Evolutionary conservation across 768 basidiomycete species (phyloP).

Genomic region (Kwoniella sp.): DNA sequence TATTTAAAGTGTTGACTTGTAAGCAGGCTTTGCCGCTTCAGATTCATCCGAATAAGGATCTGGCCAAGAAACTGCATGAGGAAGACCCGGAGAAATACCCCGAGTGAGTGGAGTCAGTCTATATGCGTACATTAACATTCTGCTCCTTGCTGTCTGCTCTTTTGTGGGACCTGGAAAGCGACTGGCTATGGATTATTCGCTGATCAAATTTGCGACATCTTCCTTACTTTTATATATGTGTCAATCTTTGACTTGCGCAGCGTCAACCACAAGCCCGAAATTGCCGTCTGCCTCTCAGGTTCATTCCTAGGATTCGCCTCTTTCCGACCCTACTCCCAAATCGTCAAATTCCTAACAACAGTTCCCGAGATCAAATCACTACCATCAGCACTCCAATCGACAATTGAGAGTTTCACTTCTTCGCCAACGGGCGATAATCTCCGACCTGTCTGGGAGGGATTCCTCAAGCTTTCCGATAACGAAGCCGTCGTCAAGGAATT

Average conservation of each 20-base stretch:
- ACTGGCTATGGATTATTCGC: too few relatives aligned
- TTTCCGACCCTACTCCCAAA: conserved; percentile 74
- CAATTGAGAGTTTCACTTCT: conserved; percentile 61
- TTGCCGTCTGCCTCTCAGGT: conserved; percentile 79
- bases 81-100: conserved; percentile 46
- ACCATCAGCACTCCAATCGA: conserved; percentile 60
- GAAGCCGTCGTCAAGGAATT: conserved; percentile 56
- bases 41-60: conserved; percentile 50
- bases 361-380: conserved; percentile 76
- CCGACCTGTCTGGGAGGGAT: conserved; percentile 63
- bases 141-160: too few relatives aligned
- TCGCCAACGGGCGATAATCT: conserved; percentile 60
- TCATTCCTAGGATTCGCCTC: conserved; percentile 82
- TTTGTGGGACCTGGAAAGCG: too few relatives aligned
- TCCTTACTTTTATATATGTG: too few relatives aligned
- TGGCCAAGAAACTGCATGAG: conserved; percentile 45
- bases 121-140: too few relatives aligned
- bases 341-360: conserved; percentile 64
- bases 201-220: too few relatives aligned
- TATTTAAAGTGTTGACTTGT: conserved; percentile 50
- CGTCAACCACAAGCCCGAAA: conserved; percentile 54
- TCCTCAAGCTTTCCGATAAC: conserved; percentile 55
- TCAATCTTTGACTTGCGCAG: too few relatives aligned
- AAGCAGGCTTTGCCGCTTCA: conserved; percentile 53
- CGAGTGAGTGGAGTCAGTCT: conserved; percentile 40